Evolutionary conservation across 371 early-diverging fungal genomes (phyloP).

Genomic region (Apophysomyces ossiformis): DNA sequence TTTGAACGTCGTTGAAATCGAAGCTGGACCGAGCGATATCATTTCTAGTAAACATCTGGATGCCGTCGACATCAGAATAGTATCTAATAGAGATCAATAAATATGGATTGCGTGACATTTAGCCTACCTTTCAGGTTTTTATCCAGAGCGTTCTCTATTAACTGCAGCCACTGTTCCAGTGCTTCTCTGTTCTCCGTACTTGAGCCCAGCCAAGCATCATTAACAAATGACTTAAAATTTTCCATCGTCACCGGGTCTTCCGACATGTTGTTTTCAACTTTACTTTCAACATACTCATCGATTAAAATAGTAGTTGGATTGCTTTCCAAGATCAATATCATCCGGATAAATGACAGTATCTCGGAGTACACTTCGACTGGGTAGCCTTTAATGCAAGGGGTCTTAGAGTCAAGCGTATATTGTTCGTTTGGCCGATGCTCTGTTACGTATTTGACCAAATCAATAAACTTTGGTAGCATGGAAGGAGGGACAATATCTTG

Average conservation of each 20-base stretch:
- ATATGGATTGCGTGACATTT: neutral
- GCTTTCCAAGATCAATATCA: slow-evolving; percentile 59
- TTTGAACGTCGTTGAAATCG: slow-evolving; percentile 62
- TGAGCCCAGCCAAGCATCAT: slow-evolving; percentile 45
- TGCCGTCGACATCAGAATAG: slow-evolving; percentile 66
- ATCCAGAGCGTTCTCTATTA: slow-evolving; percentile 62
- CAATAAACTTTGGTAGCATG: slow-evolving; percentile 52
- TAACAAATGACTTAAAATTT: slow-evolving; percentile 43
- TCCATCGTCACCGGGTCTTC: slow-evolving; percentile 46
- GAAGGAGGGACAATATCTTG: slow-evolving; percentile 37
- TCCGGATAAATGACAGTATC: slow-evolving; percentile 58
- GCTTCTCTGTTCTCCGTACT: slow-evolving; percentile 37
- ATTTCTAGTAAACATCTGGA: slow-evolving; percentile 74
- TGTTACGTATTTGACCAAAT: slow-evolving; percentile 50
- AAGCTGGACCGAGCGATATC: slow-evolving; percentile 73
- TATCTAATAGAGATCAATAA: slow-evolving; percentile 38
- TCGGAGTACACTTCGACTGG: slow-evolving; percentile 64
- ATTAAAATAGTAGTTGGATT: slow-evolving; percentile 54
- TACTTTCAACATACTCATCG: slow-evolving; percentile 58
- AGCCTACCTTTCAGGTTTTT: slow-evolving; percentile 39
- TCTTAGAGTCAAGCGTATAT: slow-evolving; percentile 40
- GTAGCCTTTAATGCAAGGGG: slow-evolving; percentile 50
- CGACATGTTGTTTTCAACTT: slow-evolving; percentile 60
- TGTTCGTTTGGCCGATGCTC: slow-evolving; percentile 36
- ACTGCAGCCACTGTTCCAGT: slow-evolving; percentile 51